Conservation (phyloP, 2,329 filamentous ascomycete species). For the Exophiala alcalophila region DNA sequence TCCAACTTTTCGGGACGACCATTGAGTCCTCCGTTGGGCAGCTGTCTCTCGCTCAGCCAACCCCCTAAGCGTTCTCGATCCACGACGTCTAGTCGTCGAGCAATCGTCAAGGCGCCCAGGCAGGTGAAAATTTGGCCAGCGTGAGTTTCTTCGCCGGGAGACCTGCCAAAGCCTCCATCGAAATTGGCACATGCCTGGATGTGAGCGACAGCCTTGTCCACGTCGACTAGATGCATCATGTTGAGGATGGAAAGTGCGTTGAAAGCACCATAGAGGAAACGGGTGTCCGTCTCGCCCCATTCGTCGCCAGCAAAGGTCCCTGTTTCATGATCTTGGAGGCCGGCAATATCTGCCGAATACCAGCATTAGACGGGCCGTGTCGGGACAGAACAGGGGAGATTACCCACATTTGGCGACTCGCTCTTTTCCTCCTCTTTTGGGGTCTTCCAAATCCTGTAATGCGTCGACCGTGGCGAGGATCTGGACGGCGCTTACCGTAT, state of each 20-base stretch:
- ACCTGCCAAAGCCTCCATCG: conserved; percentile 88
- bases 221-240: conserved; percentile 69
- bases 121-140: conserved; percentile 96
- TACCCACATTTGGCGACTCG: conserved; percentile 76
- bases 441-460: conserved; percentile 73
- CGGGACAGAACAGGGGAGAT: background rate
- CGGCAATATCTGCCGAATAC: conserved; percentile 63
- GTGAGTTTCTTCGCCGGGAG: conserved; percentile 89
- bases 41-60: conserved; percentile 92
- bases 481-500: conserved; percentile 92
- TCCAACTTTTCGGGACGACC: conserved; percentile 92
- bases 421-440: conserved; percentile 68
- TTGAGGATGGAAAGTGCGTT: conserved; percentile 84
- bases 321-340: conserved; percentile 72
- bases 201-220: conserved; percentile 75
- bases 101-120: conserved; percentile 80
- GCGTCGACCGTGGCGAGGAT: conserved; percentile 84
- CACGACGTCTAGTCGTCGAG: conserved; percentile 74
- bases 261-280: conserved; percentile 87
- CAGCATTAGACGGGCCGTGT: background rate
- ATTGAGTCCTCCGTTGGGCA: conserved; percentile 83
- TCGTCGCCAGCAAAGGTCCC: conserved; percentile 92
- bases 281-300: conserved; percentile 94
- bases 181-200: conserved; percentile 84
- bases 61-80: conserved; percentile 76